Evolutionary conservation across 2,329 filamentous ascomycete species (phyloP), one percentile per base, ranked within the genome.

Genomic region (Parastagonospora avenae): DNA sequence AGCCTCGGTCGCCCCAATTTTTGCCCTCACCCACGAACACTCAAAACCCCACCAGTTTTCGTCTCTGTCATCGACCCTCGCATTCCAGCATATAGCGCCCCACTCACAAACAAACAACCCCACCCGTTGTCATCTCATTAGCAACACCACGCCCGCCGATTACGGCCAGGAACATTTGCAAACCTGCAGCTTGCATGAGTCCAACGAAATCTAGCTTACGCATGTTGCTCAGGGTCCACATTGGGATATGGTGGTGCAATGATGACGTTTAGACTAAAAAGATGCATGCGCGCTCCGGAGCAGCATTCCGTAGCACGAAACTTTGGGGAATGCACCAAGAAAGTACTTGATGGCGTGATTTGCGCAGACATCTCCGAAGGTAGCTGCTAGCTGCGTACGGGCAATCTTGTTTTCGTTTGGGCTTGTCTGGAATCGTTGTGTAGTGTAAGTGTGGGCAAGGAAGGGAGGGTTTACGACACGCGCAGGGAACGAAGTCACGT

Each of bases 181-280:
- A 2, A 12, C 15, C 32, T 40, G 30, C 38, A 35, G n/a, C 40
- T 32, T 40, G 49, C 27, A 30, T 48, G n/a, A 28, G 3, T 7
- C n/a, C n/a, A 8, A 11, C 27, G 4, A 42, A 42, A 36, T 39
- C 40, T 36, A 49, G 46, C 33, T 39, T 50, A 48, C 31, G 12
- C 35, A 40, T 44, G 47, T 44, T 40, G 50, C 15, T 19, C 45
- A 56, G 41, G 50, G 43, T 49, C 48, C 46, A 55, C 54, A 57
- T 41, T 32, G 33, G 27, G 12, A 35, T 29, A 28, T 42, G 49
- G 15, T 46, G 15, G 16, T 44, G 54, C 55, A 64, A 67, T 54
- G 30, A 69, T 70, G 67, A 69, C 67, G 67, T 68, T 44, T 55
- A 67, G 64, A 68, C 60, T 66, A 61, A 52, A 42, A 42, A 16